These are phyloP conservation scores for Colletotrichum viniferum DNA, from an alignment of 2,329 filamentous ascomycete genomes.

Conservation along the genomic window DNA sequence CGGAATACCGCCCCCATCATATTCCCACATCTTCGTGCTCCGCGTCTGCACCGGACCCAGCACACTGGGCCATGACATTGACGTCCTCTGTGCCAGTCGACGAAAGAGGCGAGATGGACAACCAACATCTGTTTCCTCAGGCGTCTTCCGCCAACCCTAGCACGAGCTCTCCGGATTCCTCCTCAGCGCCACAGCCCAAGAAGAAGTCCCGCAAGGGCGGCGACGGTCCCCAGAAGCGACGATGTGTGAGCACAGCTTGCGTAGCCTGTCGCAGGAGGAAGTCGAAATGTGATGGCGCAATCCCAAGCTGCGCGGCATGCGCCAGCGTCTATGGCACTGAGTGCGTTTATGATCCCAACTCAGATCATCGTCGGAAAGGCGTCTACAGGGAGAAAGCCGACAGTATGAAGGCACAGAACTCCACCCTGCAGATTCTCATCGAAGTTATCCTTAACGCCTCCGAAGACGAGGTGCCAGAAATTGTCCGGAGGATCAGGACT, in stretches of 20 bases:
- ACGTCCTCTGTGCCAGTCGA: background rate
- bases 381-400: conserved; percentile 96
- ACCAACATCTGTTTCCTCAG: background rate
- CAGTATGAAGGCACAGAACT: conserved; percentile 82
- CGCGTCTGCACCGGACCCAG: background rate
- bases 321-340: conserved; percentile 89
- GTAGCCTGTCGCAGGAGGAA: conserved; percentile 81
- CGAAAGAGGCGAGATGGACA: background rate
- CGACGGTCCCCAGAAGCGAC: conserved; percentile 65
- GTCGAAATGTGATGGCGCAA: conserved; percentile 89
- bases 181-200: conserved; percentile 16
- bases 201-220: conserved; percentile 57
- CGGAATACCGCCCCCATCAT: background rate
- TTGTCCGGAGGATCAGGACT: conserved; percentile 87
- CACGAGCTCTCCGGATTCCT: background rate
- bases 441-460: conserved; percentile 91
- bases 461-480: conserved; percentile 80
- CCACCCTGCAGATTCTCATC: conserved; percentile 89
- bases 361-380: conserved; percentile 93
- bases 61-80: background rate
- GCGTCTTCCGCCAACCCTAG: background rate
- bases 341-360: conserved; percentile 95
- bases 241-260: conserved; percentile 85
- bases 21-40: conserved; percentile 14
- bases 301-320: conserved; percentile 94